These are phyloP conservation scores for Ogataea nakhonphanomensis DNA, from an alignment of 805 yeast species.

Conservation along the genomic window DNA sequence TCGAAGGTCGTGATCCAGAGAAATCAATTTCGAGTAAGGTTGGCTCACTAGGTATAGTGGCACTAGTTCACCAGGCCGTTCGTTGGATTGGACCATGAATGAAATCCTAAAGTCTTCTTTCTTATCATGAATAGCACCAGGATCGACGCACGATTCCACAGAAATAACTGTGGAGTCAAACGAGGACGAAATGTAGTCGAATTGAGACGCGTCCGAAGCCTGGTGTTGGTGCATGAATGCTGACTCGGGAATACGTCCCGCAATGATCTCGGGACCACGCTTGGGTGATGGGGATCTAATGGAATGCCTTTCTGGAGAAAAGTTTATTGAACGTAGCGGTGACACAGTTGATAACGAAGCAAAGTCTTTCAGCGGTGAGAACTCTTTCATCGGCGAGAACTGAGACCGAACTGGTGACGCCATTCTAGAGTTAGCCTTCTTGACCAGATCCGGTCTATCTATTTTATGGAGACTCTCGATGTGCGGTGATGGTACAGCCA, in stretches of 20 bases:
- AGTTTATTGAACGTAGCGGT: conserved; percentile 5
- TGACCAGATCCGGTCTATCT: not conserved
- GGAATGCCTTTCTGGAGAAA: conserved; percentile 5
- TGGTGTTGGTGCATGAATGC: conserved; percentile 13
- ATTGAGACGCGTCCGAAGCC: conserved; percentile 22
- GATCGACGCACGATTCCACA: conserved; percentile 31
- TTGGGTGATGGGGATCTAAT: conserved; percentile 16
- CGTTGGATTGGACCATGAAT: conserved; percentile 61
- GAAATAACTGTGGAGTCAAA: conserved; percentile 30
- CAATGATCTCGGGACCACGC: not conserved
- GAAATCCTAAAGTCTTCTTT: conserved; percentile 58
- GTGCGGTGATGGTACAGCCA: too few relatives aligned
- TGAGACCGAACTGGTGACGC: conserved; percentile 3
- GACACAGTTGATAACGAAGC: conserved; percentile 5
- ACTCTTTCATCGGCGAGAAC: conserved; percentile 11
- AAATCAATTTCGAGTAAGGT: conserved; percentile 52
- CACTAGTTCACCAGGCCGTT: conserved; percentile 51
- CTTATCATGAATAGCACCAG: conserved; percentile 33
- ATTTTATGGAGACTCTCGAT: too few relatives aligned
- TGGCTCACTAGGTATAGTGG: conserved; percentile 66
- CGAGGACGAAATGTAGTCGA: conserved; percentile 29
- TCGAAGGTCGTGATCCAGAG: conserved; percentile 60
- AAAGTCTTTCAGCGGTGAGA: conserved; percentile 8
- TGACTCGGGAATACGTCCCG: not conserved
- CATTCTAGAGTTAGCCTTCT: not conserved